phyloP scores from a whole-genome alignment of 352 stramenopile genomes.

The Pythium oligandrum region DNA sequence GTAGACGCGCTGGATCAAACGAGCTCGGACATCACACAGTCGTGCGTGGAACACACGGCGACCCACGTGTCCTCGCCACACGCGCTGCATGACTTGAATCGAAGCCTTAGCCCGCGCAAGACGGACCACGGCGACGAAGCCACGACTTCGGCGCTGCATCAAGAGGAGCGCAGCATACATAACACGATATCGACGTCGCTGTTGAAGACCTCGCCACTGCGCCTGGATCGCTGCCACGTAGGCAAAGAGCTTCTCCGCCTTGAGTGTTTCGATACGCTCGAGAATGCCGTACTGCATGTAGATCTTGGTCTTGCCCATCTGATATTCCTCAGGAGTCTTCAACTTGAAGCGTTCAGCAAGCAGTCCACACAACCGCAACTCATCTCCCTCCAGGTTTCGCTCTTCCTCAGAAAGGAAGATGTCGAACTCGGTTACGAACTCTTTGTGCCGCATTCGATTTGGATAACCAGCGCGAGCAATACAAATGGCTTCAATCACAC shows the following conservation, averaged over 20 bases:
- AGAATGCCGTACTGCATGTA: slow-evolving; percentile 84
- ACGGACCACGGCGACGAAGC: slow-evolving; percentile 32
- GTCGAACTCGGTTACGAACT: slow-evolving; percentile 61
- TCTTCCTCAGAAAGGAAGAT: slow-evolving; percentile 48
- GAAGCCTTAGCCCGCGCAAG: slow-evolving; percentile 26
- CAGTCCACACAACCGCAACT: slow-evolving; percentile 37
- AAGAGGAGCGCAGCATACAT: slow-evolving; percentile 30
- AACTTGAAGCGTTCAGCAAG: slow-evolving; percentile 65
- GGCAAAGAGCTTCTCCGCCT: slow-evolving; percentile 60
- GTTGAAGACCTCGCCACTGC: slow-evolving; percentile 45
- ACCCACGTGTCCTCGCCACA: slow-evolving; percentile 30
- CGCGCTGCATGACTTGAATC: slow-evolving; percentile 23
- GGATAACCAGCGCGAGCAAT: slow-evolving; percentile 75
- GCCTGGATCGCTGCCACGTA: slow-evolving; percentile 62
- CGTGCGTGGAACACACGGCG: slow-evolving; percentile 14
- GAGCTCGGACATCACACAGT: slow-evolving; percentile 29
- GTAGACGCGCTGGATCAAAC: slow-evolving; percentile 40
- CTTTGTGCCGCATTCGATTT: slow-evolving; percentile 75
- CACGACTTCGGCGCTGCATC: slow-evolving; percentile 45
- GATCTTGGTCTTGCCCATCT: slow-evolving; percentile 83
- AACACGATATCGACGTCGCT: slow-evolving; percentile 28
- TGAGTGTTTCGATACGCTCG: slow-evolving; percentile 58
- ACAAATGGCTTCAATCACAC: slow-evolving; percentile 75
- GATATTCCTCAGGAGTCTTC: slow-evolving; percentile 56
- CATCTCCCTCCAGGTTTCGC: slow-evolving; percentile 19